Base-by-base conservation (phyloP, 1,139 yeast genomes). In the Saccharomyces pastorianus region DNA sequence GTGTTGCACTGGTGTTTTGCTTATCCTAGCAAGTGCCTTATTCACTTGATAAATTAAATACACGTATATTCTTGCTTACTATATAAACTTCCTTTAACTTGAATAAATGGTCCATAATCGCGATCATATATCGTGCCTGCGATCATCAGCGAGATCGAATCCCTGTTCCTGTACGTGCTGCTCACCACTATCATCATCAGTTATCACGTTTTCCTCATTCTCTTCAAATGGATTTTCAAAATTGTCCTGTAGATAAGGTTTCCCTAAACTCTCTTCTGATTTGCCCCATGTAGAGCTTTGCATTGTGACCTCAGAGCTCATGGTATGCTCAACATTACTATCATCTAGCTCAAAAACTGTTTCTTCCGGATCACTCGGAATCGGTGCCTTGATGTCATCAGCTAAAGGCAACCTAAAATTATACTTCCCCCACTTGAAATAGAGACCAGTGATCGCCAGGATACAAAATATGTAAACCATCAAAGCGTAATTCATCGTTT, bases 401-500 rank as follows among this genome's bases (percentile, higher is more conserved):
- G 83, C 76, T 50, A 79, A 72, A 0, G 93, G 93, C 0, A 90
- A 88, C 47, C 76, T 79, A 70, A 85, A 85, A 56, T 79, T 75
- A 9, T 71, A 60, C 47, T 70, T 72, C 0, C 93, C 93, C 88
- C 88, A 85, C 8, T 72, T 64, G 51, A 72, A 70, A 69, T 81
- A 85, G 3, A 84, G 74, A 1, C 78, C 53, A 1, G 81, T 72
- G 2, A 85, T 80, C 41, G 79, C 63, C 0, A 74, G 63, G 0
- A 80, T 68, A 59, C 84, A 82, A 1, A 76, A 63, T 0, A 75
- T 55, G 56, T 84, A 80, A 3, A 84, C 93, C 17, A 79, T 78
- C 23, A 83, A 69, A 0, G 95, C 88, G 66, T 86, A 88, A 68
- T 88, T 88, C 91, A 88, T 85, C 7, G 82, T 76, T 17, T 68